phyloP scores from a whole-genome alignment of 1,284 basidiomycete species.

The Cutaneotrichosporon spelunceum region DNA sequence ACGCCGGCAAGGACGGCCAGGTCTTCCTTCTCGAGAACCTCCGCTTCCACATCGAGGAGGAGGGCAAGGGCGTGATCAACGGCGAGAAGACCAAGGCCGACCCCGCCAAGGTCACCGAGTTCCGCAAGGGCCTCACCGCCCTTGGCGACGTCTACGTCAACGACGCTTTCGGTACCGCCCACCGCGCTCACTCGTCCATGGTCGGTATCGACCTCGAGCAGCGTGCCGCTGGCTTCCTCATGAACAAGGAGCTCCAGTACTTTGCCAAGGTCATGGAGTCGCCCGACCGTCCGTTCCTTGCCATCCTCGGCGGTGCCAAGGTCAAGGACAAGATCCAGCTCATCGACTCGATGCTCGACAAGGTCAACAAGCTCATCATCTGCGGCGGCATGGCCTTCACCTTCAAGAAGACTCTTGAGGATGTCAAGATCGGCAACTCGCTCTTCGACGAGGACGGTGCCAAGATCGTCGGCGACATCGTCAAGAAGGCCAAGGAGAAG shows the following conservation, averaged over 20 bases:
- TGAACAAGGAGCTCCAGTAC: conserved; percentile 99
- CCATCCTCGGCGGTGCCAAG: conserved; percentile 97
- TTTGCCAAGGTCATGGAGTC: conserved; percentile 96
- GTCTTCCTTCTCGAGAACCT: conserved; percentile 95
- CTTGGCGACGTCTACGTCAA: conserved; percentile 98
- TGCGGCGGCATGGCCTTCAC: conserved; percentile 99
- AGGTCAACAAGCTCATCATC: conserved; percentile 95
- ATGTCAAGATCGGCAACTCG: conserved; percentile 86
- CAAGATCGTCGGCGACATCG: conserved; percentile 76
- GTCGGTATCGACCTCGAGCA: conserved; percentile 93
- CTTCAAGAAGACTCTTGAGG: conserved; percentile 92
- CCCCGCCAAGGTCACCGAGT: conserved; percentile 72
- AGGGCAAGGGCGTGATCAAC: conserved; percentile 86
- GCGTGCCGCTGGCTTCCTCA: conserved; percentile 90
- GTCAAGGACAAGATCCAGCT: conserved; percentile 98
- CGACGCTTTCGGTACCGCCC: conserved; percentile 98
- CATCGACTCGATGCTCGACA: conserved; percentile 99
- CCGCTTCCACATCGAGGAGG: conserved; percentile 97
- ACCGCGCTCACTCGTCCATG: conserved; percentile 98
- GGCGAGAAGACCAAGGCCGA: conserved; percentile 86
- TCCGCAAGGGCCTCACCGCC: conserved; percentile 80
- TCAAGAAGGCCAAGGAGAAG: conserved; percentile 92
- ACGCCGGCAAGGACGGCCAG: conserved; percentile 67
- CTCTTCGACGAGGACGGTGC: conserved; percentile 90
- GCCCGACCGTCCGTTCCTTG: conserved; percentile 93